Conservation (phyloP, 1,284 basidiomycete genomes). For the Vanrija pseudolonga region DNA sequence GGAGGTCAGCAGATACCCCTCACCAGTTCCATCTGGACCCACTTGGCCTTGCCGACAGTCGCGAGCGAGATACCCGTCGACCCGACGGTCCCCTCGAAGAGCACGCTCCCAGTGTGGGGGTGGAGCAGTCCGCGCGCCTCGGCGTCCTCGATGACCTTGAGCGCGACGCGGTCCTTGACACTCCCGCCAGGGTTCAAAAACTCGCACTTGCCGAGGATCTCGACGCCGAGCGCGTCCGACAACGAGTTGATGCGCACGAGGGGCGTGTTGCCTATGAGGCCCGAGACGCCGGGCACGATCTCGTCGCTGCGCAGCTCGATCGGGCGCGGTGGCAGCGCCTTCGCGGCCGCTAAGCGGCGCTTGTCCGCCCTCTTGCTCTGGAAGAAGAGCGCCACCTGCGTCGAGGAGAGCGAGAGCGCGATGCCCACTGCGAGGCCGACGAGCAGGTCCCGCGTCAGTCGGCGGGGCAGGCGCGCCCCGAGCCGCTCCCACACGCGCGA, state of each 20-base stretch:
- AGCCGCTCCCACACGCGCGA: slow-evolving; percentile 22
- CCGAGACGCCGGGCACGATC: slow-evolving; percentile 68
- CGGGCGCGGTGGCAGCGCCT: slow-evolving; percentile 55
- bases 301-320: slow-evolving; percentile 69
- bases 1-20: slow-evolving; percentile 41
- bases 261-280: slow-evolving; percentile 92
- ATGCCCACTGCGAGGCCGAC: slow-evolving; percentile 67
- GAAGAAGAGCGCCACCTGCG: slow-evolving; percentile 57
- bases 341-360: slow-evolving; percentile 43
- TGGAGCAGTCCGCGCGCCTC: slow-evolving; percentile 76
- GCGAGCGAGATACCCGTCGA: slow-evolving; percentile 97
- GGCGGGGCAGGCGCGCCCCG: slow-evolving; percentile 18
- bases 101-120: slow-evolving; percentile 84
- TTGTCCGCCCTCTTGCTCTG: slow-evolving; percentile 52
- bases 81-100: slow-evolving; percentile 97
- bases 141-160: slow-evolving; percentile 89
- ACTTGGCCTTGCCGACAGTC: slow-evolving; percentile 84
- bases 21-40: slow-evolving; percentile 20
- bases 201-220: slow-evolving; percentile 61
- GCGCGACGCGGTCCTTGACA: slow-evolving; percentile 93
- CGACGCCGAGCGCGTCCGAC: slow-evolving; percentile 84
- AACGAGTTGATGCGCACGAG: slow-evolving; percentile 86
- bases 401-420: slow-evolving; percentile 63
- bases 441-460: slow-evolving; percentile 52
- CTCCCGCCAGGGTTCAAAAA: slow-evolving; percentile 96